Conservation (phyloP, 495 filamentous ascomycete species). For the Durotheca rogersii region DNA sequence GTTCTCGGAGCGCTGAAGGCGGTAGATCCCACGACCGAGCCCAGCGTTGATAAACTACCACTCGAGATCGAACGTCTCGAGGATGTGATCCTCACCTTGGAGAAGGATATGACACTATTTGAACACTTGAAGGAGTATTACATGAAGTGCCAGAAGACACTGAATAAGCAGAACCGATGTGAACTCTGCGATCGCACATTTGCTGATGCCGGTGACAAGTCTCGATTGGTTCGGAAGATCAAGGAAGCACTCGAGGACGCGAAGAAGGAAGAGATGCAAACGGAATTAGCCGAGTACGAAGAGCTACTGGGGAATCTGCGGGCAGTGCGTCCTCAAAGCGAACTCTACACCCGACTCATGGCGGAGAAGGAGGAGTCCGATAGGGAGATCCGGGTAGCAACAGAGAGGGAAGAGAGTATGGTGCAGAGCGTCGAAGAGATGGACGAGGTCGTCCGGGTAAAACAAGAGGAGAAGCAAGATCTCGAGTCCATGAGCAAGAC, state of each 20-base stretch:
- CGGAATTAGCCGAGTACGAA: conserved; percentile 54
- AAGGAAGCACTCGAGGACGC: conserved; percentile 58
- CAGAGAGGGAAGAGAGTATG: conserved; percentile 58
- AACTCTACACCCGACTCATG: conserved; percentile 68
- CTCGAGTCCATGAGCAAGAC: conserved; percentile 73
- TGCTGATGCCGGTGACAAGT: conserved; percentile 52
- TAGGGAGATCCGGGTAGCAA: conserved; percentile 57
- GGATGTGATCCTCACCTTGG: conserved; percentile 58
- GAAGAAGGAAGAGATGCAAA: conserved; percentile 52
- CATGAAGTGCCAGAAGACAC: conserved; percentile 56
- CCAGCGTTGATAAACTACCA: conserved; percentile 44
- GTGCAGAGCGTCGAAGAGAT: conserved; percentile 69
- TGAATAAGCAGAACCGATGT: conserved; percentile 65
- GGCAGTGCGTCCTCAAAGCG: conserved; percentile 64
- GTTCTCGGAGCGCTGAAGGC: conserved; percentile 47
- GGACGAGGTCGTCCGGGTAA: conserved; percentile 67
- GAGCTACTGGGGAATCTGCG: conserved; percentile 58
- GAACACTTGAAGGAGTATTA: conserved; percentile 65
- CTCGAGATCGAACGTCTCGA: conserved; percentile 52
- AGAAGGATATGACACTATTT: conserved; percentile 63
- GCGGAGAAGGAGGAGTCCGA: conserved; percentile 69
- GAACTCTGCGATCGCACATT: conserved; percentile 68
- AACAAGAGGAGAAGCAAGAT: conserved; percentile 65
- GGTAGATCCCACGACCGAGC: conserved; percentile 32
- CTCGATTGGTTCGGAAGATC: conserved; percentile 61